Percentiles rank a stretch among this genome's conserved stretches.
Conservation (phyloP, 1,284 basidiomycete species). For the Ustanciosporium gigantosporum region DNA sequence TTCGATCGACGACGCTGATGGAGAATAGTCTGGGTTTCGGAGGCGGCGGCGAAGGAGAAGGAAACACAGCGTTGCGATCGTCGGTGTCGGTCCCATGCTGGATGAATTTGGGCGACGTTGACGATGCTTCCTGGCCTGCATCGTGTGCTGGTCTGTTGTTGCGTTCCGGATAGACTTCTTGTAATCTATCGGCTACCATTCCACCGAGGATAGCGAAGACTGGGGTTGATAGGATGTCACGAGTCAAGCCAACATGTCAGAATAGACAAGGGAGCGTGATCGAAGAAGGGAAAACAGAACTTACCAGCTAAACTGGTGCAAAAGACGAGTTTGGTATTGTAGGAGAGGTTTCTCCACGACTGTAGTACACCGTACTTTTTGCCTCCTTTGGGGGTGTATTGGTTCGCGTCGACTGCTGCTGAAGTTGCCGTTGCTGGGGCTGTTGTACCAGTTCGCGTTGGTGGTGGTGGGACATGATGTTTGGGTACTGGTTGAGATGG, state of each 20-base stretch:
- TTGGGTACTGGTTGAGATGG: no score
- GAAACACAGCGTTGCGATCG: not conserved
- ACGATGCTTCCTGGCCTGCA: not conserved
- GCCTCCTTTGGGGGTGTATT: slow-evolving; percentile 2
- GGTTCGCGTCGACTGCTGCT: no score
- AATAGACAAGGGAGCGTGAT: no score
- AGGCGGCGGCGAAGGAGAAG: not conserved
- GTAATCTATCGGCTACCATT: slow-evolving; percentile 22
- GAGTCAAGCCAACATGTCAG: no score
- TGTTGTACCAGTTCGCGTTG: no score
- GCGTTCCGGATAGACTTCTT: slow-evolving; percentile 27
- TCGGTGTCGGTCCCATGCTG: not conserved
- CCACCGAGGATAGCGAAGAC: slow-evolving; percentile 18
- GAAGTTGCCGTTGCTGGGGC: no score
- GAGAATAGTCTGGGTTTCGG: slow-evolving; percentile 14
- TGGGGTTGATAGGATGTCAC: not conserved
- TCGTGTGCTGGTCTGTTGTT: slow-evolving; percentile 8
- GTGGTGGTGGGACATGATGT: no score
- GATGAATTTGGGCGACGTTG: slow-evolving; percentile 5
- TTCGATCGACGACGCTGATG: slow-evolving; percentile 22
- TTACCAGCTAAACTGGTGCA: slow-evolving; percentile 26
- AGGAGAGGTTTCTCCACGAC: slow-evolving; percentile 10
- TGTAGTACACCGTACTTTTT: slow-evolving; percentile 7
- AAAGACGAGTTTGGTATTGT: slow-evolving; percentile 25
- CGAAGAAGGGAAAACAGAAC: no score